phyloP scores from a whole-genome alignment of 2,329 filamentous ascomycete species.

The Anisogramma anomala region DNA sequence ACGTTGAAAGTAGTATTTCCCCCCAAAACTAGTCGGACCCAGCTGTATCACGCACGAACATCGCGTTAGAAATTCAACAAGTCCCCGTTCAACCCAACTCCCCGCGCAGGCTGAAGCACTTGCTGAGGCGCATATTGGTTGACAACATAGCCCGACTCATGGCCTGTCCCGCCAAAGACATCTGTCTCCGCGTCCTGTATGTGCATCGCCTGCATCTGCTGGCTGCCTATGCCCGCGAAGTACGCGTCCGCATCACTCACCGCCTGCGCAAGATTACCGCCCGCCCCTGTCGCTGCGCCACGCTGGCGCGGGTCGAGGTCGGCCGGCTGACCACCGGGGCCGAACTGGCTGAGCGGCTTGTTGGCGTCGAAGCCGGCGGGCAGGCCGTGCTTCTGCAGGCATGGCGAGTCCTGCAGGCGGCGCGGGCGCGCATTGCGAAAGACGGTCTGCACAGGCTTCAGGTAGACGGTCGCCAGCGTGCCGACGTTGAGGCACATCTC shows the following conservation, averaged over 20 bases:
- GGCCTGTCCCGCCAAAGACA: slow-evolving; percentile 43
- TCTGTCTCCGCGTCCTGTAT: slow-evolving; percentile 50
- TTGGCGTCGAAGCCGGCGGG: slow-evolving; percentile 47
- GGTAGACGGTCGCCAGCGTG: slow-evolving; percentile 90
- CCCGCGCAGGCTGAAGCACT: slow-evolving; percentile 57
- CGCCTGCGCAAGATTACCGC: slow-evolving; percentile 50
- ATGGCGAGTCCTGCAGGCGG: slow-evolving; percentile 69
- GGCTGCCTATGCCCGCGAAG: slow-evolving; percentile 65
- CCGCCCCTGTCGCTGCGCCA: slow-evolving; percentile 6
- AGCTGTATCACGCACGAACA: too few species aligned
- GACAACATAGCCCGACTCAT: slow-evolving; percentile 55
- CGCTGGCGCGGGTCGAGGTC: slow-evolving; percentile 36
- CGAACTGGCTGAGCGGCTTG: slow-evolving; percentile 50
- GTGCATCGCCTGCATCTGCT: slow-evolving; percentile 62
- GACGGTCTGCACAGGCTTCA: slow-evolving; percentile 94
- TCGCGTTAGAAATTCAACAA: slow-evolving; percentile 50
- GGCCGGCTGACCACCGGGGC: slow-evolving; percentile 39
- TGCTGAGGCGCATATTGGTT: slow-evolving; percentile 73
- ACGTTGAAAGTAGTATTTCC: too few species aligned
- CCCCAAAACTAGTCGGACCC: too few species aligned
- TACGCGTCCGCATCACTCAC: slow-evolving; percentile 82
- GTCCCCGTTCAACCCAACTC: slow-evolving; percentile 56
- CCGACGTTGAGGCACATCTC: slow-evolving; percentile 96
- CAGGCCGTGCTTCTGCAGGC: slow-evolving; percentile 63
- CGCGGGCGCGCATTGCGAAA: slow-evolving; percentile 81